Conservation (phyloP, 345 rosid genomes). For the Euphorbia pulcherrima region DNA sequence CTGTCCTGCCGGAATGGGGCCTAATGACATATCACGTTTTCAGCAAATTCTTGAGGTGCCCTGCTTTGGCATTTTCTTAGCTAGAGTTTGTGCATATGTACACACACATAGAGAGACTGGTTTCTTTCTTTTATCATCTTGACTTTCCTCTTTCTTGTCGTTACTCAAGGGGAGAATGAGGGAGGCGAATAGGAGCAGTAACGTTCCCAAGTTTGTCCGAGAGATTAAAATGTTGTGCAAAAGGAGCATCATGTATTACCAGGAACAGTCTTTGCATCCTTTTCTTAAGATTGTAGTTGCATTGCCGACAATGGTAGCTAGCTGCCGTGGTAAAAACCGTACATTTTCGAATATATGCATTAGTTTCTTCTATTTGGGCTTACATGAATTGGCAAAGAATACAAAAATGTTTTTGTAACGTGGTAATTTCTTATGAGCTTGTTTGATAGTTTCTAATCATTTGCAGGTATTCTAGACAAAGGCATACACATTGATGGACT, state of each 20-base stretch:
- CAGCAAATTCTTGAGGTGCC: conserved; percentile 81
- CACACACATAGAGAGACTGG: background rate
- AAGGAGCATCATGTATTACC: conserved; percentile 89
- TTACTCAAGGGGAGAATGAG: conserved; percentile 72
- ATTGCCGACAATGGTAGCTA: conserved; percentile 83
- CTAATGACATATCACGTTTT: conserved; percentile 77
- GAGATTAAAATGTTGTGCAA: conserved; percentile 72
- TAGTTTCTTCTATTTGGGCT: background rate
- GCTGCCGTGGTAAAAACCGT: conserved; percentile 66
- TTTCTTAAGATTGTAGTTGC: conserved; percentile 91
- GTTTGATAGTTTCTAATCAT: background rate
- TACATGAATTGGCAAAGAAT: background rate
- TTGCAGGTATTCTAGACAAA: conserved; percentile 84
- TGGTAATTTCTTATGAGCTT: background rate
- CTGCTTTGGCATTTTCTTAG: conserved; percentile 1
- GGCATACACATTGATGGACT: conserved; percentile 92
- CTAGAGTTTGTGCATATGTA: background rate
- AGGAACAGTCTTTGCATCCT: conserved; percentile 66
- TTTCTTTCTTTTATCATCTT: conserved; percentile 4
- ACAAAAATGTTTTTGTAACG: background rate
- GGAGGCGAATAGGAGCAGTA: conserved; percentile 60
- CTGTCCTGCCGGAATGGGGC: conserved; percentile 88
- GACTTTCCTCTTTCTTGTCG: conserved; percentile 11
- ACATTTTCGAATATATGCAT: background rate
- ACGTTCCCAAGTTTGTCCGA: conserved; percentile 52